Percentiles rank a stretch among this genome's conserved stretches.
Conservation (phyloP, 768 basidiomycete genomes). For the Serendipita vermifera region DNA sequence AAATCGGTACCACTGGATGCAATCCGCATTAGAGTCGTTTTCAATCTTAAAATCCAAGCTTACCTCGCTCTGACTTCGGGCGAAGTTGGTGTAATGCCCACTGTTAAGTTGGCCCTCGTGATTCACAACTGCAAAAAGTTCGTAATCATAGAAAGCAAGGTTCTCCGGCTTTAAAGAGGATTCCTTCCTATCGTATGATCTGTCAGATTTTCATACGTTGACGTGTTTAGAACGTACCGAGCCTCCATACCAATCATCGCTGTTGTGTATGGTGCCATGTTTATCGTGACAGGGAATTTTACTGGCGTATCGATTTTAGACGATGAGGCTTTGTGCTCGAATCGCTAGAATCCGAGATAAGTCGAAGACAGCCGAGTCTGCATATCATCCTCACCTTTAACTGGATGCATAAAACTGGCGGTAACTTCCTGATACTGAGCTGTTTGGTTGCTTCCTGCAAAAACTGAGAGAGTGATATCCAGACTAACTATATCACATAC, state of each 20-base stretch:
- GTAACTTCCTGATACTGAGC: constrained; percentile 70
- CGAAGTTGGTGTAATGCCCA: constrained; percentile 86
- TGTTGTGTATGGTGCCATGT: constrained; percentile 82
- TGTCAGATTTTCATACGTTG: too few species aligned
- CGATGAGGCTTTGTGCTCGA: constrained; percentile 73
- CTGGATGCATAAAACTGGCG: constrained; percentile 85
- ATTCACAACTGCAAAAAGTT: constrained; percentile 85
- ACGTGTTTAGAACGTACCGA: neutral
- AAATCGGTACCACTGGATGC: constrained; percentile 73
- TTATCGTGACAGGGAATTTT: constrained; percentile 67
- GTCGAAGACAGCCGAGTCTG: constrained; percentile 7
- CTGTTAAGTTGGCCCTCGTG: constrained; percentile 92
- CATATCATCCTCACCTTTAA: constrained; percentile 54
- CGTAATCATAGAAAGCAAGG: constrained; percentile 89
- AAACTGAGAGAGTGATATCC: constrained; percentile 4
- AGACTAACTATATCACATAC: constrained; percentile 26
- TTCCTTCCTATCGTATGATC: too few species aligned
- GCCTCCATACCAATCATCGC: constrained; percentile 4
- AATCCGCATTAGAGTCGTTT: constrained; percentile 1
- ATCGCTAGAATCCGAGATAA: constrained; percentile 43
- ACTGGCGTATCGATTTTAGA: constrained; percentile 78
- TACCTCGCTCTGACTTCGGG: constrained; percentile 74
- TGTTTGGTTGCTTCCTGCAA: constrained; percentile 67
- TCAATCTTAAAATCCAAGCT: constrained; percentile 21
- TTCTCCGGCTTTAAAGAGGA: too few species aligned